Conservation (phyloP, 768 basidiomycete genomes). For the Suillus variegatus region DNA sequence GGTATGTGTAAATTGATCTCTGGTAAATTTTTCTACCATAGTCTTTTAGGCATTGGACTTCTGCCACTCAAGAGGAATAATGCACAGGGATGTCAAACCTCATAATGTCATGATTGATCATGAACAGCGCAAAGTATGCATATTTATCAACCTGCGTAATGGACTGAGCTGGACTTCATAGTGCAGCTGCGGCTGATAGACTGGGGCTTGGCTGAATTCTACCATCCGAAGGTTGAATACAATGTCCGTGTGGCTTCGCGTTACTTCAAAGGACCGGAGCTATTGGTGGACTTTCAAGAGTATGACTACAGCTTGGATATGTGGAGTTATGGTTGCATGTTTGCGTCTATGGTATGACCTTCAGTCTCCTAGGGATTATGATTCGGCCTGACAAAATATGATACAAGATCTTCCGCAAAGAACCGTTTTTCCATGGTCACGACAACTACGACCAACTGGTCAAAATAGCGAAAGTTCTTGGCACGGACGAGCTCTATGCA, state of each 20-base stretch:
- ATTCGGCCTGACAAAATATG: conserved; percentile 5
- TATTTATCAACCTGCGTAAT: conserved; percentile 6
- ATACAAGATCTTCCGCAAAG: conserved; percentile 93
- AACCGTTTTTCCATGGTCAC: conserved; percentile 99
- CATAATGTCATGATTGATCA: conserved; percentile 99
- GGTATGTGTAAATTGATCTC: conserved; percentile 39
- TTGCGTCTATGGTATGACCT: conserved; percentile 88
- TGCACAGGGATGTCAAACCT: conserved; percentile 98
- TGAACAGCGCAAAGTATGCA: conserved; percentile 84
- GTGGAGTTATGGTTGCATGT: conserved; percentile 99
- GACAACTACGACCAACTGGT: conserved; percentile 99
- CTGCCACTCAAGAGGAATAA: conserved; percentile 98
- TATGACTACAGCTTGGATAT: conserved; percentile 98
- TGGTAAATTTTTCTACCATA: conserved; percentile 5
- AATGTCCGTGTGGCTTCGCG: conserved; percentile 97
- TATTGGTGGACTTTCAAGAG: conserved; percentile 96
- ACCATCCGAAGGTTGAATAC: conserved; percentile 96
- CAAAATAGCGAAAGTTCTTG: conserved; percentile 96
- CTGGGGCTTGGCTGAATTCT: conserved; percentile 99
- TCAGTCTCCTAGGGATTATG: background rate
- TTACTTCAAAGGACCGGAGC: conserved; percentile 97
- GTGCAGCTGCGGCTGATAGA: conserved; percentile 90
- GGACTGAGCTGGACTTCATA: conserved; percentile 4
- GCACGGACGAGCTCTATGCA: conserved; percentile 90
- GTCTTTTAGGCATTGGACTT: conserved; percentile 81